Evolutionary conservation across 2,329 filamentous ascomycete genomes (phyloP).

Genomic region (Penicillium polonicum): DNA sequence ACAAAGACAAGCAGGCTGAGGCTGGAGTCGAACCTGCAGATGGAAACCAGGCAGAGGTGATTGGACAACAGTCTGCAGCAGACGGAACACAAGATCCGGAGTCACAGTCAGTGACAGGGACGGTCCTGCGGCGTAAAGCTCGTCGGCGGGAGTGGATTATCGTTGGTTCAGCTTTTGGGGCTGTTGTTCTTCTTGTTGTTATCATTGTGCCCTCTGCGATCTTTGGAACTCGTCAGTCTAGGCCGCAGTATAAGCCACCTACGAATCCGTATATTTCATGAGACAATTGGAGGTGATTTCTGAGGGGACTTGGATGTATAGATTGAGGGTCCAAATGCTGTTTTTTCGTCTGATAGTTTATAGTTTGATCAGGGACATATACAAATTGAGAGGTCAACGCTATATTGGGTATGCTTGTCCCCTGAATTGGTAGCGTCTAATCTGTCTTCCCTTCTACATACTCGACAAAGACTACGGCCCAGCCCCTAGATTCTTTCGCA

Average conservation of each 20-base stretch:
- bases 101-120: not conserved
- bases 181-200: conserved; percentile 5
- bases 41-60: not conserved
- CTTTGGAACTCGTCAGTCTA: conserved; percentile 3
- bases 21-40: not conserved
- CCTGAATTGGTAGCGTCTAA: no score
- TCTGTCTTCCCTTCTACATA: no score
- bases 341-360: not conserved
- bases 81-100: not conserved
- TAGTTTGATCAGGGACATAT: not conserved
- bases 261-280: not conserved
- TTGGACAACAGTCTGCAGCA: not conserved
- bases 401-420: not conserved
- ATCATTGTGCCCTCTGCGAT: conserved; percentile 11
- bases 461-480: no score
- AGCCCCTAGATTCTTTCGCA: no score
- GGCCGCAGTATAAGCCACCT: not conserved
- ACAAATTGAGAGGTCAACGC: not conserved
- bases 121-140: conserved; percentile 3
- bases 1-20: not conserved
- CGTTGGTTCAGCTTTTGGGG: not conserved
- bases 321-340: not conserved
- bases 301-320: not conserved
- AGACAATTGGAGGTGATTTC: not conserved
- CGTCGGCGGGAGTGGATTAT: conserved; percentile 8